Base-by-base conservation (phyloP, 129 eudicot genomes). In the Centrapalus pauciflorus region DNA sequence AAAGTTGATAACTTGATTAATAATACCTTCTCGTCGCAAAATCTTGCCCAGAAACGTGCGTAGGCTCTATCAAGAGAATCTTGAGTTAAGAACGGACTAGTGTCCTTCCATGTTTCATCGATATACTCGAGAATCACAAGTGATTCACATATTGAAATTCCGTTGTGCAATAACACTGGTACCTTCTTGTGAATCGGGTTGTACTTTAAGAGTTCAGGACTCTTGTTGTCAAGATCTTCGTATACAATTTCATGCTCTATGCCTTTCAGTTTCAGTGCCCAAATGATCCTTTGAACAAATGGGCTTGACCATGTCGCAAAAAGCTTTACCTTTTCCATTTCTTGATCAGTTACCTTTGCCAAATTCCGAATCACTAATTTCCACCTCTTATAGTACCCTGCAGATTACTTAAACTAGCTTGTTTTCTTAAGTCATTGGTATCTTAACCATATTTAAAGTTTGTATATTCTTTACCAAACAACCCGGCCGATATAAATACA, bases 41-140 rank as follows among this genome's bases (percentile, higher is more conserved):
- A 82, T 65, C 82, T 82, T 16, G 85, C 92, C 85, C 85, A 85
- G n/a, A 82, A 85, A 57, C 88, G 85, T 32, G 83, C 80, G 35
- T 26, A 61, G 75, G 88, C 88, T 77, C n/a, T 76, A 16, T 51
- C 70, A 34, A 64, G 46, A 11, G 88, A 83, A 66, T 79, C 81
- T 17, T 74, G 30, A 32, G 92, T 83, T 43, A 85, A 69, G 4
- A 82, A 61, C 1, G 83, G 81, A 43, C 17, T 41, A 32, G 14
- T 4, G 24, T 77, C 69, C 61, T 82, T 82, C 92, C 92, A 85
- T 26, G 78, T 76, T 63, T 79, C 87, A 11, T 85, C 85, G 2
- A 80, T 67, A 71, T 82, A 86, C 56, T 82, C 83, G 5, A 82
- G 75, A 32, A 86, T 77, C 32, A 82, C 77, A 48, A 85, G 84